Base-by-base conservation (phyloP, 2,329 filamentous ascomycete genomes). In the Rhinocladiella mackenziei region DNA sequence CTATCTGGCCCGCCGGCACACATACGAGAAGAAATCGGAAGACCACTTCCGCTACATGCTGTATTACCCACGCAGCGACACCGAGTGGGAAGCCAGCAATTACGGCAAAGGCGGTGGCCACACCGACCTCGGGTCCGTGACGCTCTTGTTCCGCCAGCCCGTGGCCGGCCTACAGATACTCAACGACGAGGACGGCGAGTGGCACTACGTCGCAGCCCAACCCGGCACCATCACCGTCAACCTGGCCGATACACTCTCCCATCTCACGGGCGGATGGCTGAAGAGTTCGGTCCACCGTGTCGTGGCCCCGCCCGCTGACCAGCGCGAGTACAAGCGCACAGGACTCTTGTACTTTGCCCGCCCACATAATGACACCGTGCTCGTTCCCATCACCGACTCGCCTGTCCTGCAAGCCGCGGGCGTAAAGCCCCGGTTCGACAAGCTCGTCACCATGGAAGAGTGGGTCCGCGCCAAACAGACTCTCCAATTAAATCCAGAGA, bases 1-100 rank as follows among this genome's bases (percentile, higher is more conserved):
- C 3, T 68, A 73, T 44, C 64, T 82, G 25, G 67, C 74, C 51
- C 65, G 71, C n/a, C 65, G 75, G 1, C 79, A 83, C 60, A 68
- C 65, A 5, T 83, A 79, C 61, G 71, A 78, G 2, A 68, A 71
- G 17, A 70, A 74, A 31, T 70, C 72, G 19, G 76, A 80, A 50
- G 75, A 76, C 23, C 76, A 80, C 42, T 67, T 80, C 20, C 70
- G 79, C 1, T 81, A 80, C 59, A 80, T 81, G 75, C 67, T 72
- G 29, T 79, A 78, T 51, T 64, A 67, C 11, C 68, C 70, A 1
- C 71, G 75, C 22, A 68, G 65, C 0, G 59, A 63, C 0, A 68
- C 75, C 18, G 70, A 76, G 35, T 71, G 70, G 42, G 66, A 63
- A 11, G 65, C 62, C 29, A 62, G 63, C 2, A 66, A 69, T 1